Conservation (phyloP, 1,284 basidiomycete genomes). For the Vanrija humicola region DNA sequence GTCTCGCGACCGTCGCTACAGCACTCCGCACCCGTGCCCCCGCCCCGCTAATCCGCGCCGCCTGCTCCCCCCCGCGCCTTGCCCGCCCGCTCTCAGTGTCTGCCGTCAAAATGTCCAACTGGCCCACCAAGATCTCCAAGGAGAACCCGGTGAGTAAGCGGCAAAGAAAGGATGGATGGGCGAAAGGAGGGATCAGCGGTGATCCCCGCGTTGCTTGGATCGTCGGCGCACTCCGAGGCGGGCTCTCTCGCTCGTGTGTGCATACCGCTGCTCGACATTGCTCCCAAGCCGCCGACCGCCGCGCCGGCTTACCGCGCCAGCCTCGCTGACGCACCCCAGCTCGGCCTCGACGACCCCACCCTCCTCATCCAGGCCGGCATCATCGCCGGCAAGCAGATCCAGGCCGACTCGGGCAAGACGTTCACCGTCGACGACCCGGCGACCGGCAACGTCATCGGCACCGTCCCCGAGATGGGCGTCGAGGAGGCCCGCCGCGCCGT, state of each 20-base stretch:
- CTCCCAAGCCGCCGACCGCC: not conserved
- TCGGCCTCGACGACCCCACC: conserved; percentile 64
- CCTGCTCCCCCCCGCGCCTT: too few relatives aligned
- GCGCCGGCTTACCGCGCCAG: not conserved
- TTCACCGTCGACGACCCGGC: conserved; percentile 82
- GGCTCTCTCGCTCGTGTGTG: not conserved
- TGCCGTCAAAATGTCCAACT: conserved; percentile 30
- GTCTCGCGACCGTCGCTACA: too few relatives aligned
- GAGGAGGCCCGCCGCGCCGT: conserved; percentile 77
- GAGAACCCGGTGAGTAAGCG: conserved; percentile 36
- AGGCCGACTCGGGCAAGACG: conserved; percentile 65
- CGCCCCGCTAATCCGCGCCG: too few relatives aligned
- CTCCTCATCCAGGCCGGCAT: conserved; percentile 70
- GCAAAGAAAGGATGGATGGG: not conserved
- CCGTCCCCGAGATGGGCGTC: conserved; percentile 79
- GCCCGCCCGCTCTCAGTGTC: too few relatives aligned
- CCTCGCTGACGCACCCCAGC: conserved; percentile 19
- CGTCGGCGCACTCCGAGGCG: too few relatives aligned
- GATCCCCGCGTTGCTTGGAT: too few relatives aligned
- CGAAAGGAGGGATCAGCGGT: too few relatives aligned
- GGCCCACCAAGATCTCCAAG: conserved; percentile 34
- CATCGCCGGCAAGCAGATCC: conserved; percentile 77
- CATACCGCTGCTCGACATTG: too few relatives aligned
- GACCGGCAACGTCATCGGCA: conserved; percentile 71
- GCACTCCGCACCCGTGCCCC: too few relatives aligned